phyloP scores from a whole-genome alignment of 352 stramenopile species.

The Sclerospora graminicola region DNA sequence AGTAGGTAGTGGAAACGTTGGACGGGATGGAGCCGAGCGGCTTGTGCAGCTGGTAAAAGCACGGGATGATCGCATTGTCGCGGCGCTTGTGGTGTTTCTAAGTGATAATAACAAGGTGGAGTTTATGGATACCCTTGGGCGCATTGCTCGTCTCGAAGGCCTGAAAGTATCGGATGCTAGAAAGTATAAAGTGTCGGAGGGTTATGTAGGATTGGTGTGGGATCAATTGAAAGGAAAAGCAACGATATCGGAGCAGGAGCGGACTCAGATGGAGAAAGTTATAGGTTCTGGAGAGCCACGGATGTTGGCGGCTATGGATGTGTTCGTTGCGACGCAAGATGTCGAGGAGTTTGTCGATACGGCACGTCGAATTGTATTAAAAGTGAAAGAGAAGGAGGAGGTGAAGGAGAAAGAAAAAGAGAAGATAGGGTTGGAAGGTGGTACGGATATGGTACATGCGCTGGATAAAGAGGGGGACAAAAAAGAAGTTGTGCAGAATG shows the following conservation, averaged over 20 bases:
- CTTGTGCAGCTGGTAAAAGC: conserved; percentile 33
- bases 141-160: conserved; percentile 31
- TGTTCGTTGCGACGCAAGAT: conserved; percentile 40
- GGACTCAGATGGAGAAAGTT: conserved; percentile 18
- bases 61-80: conserved; percentile 55
- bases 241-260: conserved; percentile 18
- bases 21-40: conserved; percentile 14
- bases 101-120: conserved; percentile 52
- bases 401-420: not conserved
- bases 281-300: conserved; percentile 24
- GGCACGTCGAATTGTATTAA: conserved; percentile 30
- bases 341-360: conserved; percentile 45
- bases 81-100: conserved; percentile 53
- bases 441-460: too few species aligned
- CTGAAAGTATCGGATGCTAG: conserved; percentile 6
- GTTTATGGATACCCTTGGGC: conserved; percentile 49
- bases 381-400: not conserved
- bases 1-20: conserved; percentile 18
- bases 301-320: conserved; percentile 45
- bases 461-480: not conserved
- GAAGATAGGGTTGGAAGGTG: too few species aligned
- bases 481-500: not conserved
- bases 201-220: conserved; percentile 10
- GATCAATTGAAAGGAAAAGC: conserved; percentile 16
- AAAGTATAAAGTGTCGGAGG: conserved; percentile 12